These are phyloP conservation scores for Plantago elongata DNA, from an alignment of 257 asterid species.

Conservation along the genomic window DNA sequence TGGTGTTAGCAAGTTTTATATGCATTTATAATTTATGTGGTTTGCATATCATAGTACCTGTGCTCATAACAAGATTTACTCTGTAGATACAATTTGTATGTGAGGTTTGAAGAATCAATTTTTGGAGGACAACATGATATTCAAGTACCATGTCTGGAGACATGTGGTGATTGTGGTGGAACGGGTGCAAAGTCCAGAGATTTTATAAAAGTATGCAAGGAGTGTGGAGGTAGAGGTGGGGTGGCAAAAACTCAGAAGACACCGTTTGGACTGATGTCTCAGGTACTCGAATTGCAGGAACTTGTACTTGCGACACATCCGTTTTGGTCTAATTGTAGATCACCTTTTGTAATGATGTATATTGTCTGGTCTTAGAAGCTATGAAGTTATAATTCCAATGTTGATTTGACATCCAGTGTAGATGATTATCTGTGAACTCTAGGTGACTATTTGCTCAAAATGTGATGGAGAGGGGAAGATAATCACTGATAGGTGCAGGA, in stretches of 20 bases:
- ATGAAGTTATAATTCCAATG: conserved; percentile 14
- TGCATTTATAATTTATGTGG: conserved; percentile 4
- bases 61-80: conserved; percentile 9
- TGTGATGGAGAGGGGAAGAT: conserved; percentile 85
- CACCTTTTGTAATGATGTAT: not conserved
- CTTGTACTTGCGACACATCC: not conserved
- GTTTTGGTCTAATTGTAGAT: not conserved
- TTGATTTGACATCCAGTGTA: conserved; percentile 39
- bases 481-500: conserved; percentile 68
- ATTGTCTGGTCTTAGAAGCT: conserved; percentile 12
- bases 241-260: conserved; percentile 65
- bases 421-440: conserved; percentile 48
- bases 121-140: conserved; percentile 68
- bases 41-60: conserved; percentile 3
- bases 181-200: conserved; percentile 79
- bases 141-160: conserved; percentile 55
- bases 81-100: conserved; percentile 64
- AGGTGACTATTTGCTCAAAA: conserved; percentile 84
- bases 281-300: conserved; percentile 43
- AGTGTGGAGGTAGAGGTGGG: conserved; percentile 89
- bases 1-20: conserved; percentile 1
- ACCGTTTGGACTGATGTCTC: conserved; percentile 86
- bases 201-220: conserved; percentile 51
- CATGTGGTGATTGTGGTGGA: conserved; percentile 83
- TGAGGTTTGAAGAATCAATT: conserved; percentile 85